Evolutionary conservation across 148 eudicot genomes (phyloP).

Genomic region (Beta vulgaris): DNA sequence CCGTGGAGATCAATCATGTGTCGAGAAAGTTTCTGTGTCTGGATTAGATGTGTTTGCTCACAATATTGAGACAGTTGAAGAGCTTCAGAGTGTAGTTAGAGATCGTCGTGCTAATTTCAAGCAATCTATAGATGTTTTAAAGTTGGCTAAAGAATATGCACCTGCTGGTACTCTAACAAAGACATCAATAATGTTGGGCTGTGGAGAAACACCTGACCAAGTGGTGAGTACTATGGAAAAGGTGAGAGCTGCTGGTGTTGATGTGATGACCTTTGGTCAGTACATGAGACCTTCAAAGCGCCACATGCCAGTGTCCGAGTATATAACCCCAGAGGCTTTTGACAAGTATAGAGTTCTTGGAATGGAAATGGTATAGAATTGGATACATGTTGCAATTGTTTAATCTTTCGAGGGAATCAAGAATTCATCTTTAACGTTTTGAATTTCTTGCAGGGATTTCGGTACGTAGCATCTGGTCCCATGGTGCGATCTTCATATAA

Average conservation of each 20-base stretch:
- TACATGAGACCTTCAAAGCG: conserved; percentile 97
- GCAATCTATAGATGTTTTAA: conserved; percentile 83
- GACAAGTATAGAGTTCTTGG: conserved; percentile 78
- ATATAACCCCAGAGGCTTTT: conserved; percentile 87
- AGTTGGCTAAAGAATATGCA: conserved; percentile 78
- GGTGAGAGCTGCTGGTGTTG: conserved; percentile 97
- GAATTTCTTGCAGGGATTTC: conserved; percentile 66
- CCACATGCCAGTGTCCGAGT: conserved; percentile 93
- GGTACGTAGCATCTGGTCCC: conserved; percentile 94
- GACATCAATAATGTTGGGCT: conserved; percentile 92
- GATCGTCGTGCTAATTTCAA: conserved; percentile 94
- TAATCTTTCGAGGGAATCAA: not conserved
- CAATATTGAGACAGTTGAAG: conserved; percentile 97
- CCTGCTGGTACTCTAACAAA: conserved; percentile 92
- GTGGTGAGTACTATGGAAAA: conserved; percentile 92
- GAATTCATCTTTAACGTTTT: conserved; percentile 2
- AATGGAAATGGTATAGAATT: conserved; percentile 71
- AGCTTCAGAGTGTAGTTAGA: conserved; percentile 81
- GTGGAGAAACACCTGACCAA: conserved; percentile 96
- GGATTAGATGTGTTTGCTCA: conserved; percentile 94
- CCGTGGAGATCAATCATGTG: conserved; percentile 75
- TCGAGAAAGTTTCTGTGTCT: conserved; percentile 81
- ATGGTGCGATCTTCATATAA: conserved; percentile 98
- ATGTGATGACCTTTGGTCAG: conserved; percentile 97
- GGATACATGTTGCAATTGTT: not conserved